Base-by-base conservation (phyloP, 106 monocot species). In the Phalaenopsis aphrodite region DNA sequence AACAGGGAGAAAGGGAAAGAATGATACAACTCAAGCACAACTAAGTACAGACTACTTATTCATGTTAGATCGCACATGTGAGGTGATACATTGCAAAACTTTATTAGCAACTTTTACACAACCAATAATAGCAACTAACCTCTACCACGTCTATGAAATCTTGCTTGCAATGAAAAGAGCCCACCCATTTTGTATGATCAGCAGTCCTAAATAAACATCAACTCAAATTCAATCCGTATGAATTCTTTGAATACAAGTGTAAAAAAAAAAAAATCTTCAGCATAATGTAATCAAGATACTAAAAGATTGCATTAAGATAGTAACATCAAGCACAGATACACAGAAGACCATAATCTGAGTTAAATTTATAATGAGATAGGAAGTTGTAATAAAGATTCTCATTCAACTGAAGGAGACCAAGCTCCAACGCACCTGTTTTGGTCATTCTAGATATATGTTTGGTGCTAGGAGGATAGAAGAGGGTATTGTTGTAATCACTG, bases 161-260 rank as follows among this genome's bases (percentile, higher is more conserved):
- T 78, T 97, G 97, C 61, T 92, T 92, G 17, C 84, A 84, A 16
- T 88, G 88, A 77, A 97, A 97, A 45, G 92, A 89, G 8, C 97
- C 94, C 43, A 97, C 85, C 97, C 97, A 97, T 81, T 97, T 97
- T 57, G 89, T 97, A 69, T 97, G 94, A 88, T 97, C 97, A 76
- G 92, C 92, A 82, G 85, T 97, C 81, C 96, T 96, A 80, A 46
- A 80, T 16, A 49, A 77, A 37, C 56, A 86, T 43, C 16, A 14
- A 79, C 15, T 65, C 15, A 43, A 21, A n/a, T 56, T 42, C 42
- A 65, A 43, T 46, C 36, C 64, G 19, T 52, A 21, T 38, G 14
- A 78, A 65, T 64, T 43, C 42, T 18, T 8, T 5, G 9, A 8
- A 64, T 7, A 48, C 37, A 1, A 7, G 18, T 2, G 14, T 36